Conservation (phyloP, 768 basidiomycete genomes). For the Lentinula detonsa region DNA sequence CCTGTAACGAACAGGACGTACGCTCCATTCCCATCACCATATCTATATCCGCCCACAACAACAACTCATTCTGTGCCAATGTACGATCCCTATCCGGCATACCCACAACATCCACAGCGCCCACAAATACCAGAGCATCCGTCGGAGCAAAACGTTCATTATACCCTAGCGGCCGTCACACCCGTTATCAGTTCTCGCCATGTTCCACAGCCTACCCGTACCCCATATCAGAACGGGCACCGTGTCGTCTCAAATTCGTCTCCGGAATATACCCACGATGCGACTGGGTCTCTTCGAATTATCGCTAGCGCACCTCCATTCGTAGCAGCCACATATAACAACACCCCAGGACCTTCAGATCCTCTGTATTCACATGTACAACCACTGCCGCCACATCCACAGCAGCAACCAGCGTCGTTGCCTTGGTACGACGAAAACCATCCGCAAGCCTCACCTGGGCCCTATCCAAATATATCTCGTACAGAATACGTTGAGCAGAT, state of each 20-base stretch:
- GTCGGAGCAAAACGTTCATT: not conserved
- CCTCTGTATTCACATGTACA: not conserved
- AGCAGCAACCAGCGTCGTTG: not conserved
- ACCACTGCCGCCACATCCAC: not conserved
- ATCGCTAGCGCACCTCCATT: not conserved
- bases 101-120: constrained; percentile 22
- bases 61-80: constrained; percentile 28
- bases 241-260: not conserved
- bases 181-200: not conserved
- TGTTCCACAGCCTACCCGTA: not conserved
- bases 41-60: constrained; percentile 9
- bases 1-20: constrained; percentile 24
- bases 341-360: not conserved
- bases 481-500: not conserved
- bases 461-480: not conserved
- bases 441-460: not conserved
- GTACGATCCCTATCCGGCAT: constrained; percentile 35
- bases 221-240: constrained; percentile 2
- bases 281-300: not conserved
- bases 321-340: not conserved
- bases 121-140: not conserved
- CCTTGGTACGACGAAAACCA: not conserved
- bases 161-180: not conserved
- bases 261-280: not conserved
- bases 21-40: constrained; percentile 32